Base-by-base conservation (phyloP, 2,329 filamentous ascomycete species). In the Leptoxyphium fumago region DNA sequence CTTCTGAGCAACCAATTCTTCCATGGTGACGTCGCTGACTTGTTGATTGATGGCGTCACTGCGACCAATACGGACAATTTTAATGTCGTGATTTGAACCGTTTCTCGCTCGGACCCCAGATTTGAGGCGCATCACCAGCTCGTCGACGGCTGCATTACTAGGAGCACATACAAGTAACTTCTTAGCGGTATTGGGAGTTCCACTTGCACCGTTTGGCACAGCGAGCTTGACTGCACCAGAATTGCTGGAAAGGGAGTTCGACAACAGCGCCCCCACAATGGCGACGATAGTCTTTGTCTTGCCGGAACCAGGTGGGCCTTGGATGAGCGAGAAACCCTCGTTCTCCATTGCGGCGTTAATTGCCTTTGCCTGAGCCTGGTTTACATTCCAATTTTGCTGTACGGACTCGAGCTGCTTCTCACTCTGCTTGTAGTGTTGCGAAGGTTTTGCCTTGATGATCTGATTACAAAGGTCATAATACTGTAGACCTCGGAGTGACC, bases 241-340 rank as follows among this genome's bases (percentile, higher is more conserved):
- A 14, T 70, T 61, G 11, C 72, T 69, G 8, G 68, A 72, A 43
- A 76, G 71, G 41, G 54, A 70, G 34, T 75, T 74, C 5, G 78
- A 83, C 39, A 94, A 63, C 13, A 98, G 70, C 32, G 86, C 84
- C 30, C 91, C 91, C 18, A 96, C 88, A 71, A 98, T 93, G 29
- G 89, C 91, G 45, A 94, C 77, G 48, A 98, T 98, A 0, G 91
- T 98, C 62, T 98, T 98, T 0, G 91, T 98, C 67, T 98, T 98
- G 58, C 89, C 91, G 3, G 91, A 95, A 62, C 91, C 91, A 1
- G 91, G 91, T 42, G 91, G 91, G 44, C 83, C 91, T 66, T 98
- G 91, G 53, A 98, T 87, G 48, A 98, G 70, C 2, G 91, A 96
- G 58, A 98, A 98, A 0, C 86, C 93, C 63, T 96, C 91, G 53